Evolutionary conservation across 2,329 filamentous ascomycete species (phyloP).

Genomic region (Botrytis deweyae): DNA sequence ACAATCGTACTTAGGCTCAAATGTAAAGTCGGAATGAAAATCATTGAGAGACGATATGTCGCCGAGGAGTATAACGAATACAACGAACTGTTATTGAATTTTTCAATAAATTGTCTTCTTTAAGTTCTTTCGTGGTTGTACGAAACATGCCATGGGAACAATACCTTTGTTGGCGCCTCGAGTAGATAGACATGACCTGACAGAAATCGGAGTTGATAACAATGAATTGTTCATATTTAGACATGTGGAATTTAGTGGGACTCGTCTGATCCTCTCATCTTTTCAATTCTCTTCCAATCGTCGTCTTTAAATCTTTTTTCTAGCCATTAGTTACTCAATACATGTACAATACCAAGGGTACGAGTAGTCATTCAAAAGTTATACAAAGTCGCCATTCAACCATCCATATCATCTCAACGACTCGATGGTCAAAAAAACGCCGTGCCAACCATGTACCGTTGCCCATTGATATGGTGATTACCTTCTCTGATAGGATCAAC

Average conservation of each 20-base stretch:
- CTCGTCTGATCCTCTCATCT: neutral
- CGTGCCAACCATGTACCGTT: constrained; percentile 15
- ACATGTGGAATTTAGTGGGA: neutral
- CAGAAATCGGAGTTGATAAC: neutral
- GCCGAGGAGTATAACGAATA: neutral
- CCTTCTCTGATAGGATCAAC: constrained; percentile 9
- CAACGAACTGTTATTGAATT: neutral
- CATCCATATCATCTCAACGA: constrained; percentile 1
- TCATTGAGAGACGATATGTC: neutral
- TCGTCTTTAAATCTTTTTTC: neutral
- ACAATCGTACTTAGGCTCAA: neutral
- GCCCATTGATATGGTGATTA: neutral
- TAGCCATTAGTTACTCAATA: neutral
- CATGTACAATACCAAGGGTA: neutral
- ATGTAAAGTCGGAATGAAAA: constrained; percentile 1
- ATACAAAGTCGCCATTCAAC: neutral
- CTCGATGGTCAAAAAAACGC: constrained; percentile 1
- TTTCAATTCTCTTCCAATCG: neutral
- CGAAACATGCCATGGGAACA: neutral
- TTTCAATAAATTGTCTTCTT: neutral
- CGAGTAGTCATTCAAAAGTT: neutral
- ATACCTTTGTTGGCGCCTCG: neutral
- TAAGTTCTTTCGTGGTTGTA: neutral
- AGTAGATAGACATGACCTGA: neutral
- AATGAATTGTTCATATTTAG: neutral